These are phyloP conservation scores for Sphaerulina musiva DNA, from an alignment of 2,329 filamentous ascomycete species.

Conservation along the genomic window DNA sequence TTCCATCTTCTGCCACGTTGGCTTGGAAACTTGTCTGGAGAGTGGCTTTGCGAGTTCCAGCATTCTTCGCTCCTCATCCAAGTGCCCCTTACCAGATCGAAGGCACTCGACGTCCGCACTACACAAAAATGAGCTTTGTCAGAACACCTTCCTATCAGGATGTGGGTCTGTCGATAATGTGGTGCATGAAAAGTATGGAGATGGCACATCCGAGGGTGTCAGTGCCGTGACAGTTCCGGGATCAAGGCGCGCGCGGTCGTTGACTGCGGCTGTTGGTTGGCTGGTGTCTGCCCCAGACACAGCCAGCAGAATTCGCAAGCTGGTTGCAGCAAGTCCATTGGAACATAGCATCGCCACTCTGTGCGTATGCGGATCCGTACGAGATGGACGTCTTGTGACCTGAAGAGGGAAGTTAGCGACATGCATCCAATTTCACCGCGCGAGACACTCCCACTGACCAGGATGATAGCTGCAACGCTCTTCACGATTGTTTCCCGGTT, in stretches of 20 bases:
- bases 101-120: too few relatives aligned
- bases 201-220: not conserved
- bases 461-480: constrained; percentile 11
- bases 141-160: too few relatives aligned
- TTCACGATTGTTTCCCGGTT: constrained; percentile 5
- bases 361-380: constrained; percentile 5
- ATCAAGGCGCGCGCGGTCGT: not conserved
- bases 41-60: too few relatives aligned
- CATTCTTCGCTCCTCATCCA: too few relatives aligned
- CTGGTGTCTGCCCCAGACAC: constrained; percentile 10
- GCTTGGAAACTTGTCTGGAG: too few relatives aligned
- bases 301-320: constrained; percentile 1
- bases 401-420: not conserved
- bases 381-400: not conserved
- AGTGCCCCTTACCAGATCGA: too few relatives aligned
- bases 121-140: too few relatives aligned
- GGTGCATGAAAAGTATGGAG: not conserved
- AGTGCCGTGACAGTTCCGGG: not conserved
- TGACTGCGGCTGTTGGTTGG: constrained; percentile 1
- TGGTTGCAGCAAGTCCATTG: constrained; percentile 13
- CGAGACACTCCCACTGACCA: not conserved
- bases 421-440: not conserved
- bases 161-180: not conserved
- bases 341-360: constrained; percentile 1
- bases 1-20: too few relatives aligned